Percentiles rank a stretch among this genome's conserved stretches.
phyloP scores from a whole-genome alignment of 169 alveolate species.

The Cryptosporidium andersoni region DNA sequence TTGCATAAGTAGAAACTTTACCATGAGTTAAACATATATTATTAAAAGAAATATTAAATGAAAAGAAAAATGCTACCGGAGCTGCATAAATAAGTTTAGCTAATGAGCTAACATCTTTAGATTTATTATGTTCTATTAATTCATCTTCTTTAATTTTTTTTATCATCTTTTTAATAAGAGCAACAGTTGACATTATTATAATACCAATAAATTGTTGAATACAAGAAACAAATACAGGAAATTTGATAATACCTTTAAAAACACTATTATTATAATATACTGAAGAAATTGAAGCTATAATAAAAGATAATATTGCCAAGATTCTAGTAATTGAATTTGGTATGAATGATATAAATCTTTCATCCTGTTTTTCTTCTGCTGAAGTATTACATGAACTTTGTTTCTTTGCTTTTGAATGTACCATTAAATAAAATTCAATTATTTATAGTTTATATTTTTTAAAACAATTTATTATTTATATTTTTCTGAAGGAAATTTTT shows the following conservation, averaged over 20 bases:
- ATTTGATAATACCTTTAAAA: constrained; percentile 34
- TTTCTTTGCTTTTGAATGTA: constrained; percentile 55
- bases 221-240: constrained; percentile 66
- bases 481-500: not conserved
- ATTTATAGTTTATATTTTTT: constrained; percentile 4
- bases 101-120: constrained; percentile 15
- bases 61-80: constrained; percentile 70
- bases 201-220: constrained; percentile 61
- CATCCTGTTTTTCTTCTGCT: constrained; percentile 35
- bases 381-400: constrained; percentile 10
- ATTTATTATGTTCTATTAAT: not conserved
- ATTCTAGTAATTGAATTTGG: constrained; percentile 61
- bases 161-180: not conserved
- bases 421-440: not conserved
- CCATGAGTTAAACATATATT: constrained; percentile 67
- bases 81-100: constrained; percentile 58
- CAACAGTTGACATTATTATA: constrained; percentile 33
- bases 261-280: constrained; percentile 55
- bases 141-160: not conserved
- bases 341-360: constrained; percentile 62
- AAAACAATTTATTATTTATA: not conserved
- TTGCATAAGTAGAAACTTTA: constrained; percentile 64
- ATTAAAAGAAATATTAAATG: constrained; percentile 64
- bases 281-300: constrained; percentile 56
- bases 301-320: constrained; percentile 66